phyloP scores from a whole-genome alignment of 2,329 filamentous ascomycete genomes.

The Aureobasidium zeae region DNA sequence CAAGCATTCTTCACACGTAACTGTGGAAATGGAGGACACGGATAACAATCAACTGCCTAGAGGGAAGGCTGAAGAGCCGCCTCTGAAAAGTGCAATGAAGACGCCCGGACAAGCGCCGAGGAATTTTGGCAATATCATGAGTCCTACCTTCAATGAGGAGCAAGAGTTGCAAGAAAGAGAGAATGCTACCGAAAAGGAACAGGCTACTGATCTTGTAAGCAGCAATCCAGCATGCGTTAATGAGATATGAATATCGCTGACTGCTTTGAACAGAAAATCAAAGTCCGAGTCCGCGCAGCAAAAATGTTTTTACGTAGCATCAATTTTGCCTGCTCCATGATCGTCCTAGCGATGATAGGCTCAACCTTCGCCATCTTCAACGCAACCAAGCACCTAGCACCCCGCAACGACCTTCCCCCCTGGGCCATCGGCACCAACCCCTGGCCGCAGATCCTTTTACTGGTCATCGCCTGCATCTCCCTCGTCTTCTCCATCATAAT shows the following conservation, averaged over 20 bases:
- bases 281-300: conserved; percentile 79
- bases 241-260: neutral
- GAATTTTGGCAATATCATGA: conserved; percentile 59
- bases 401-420: conserved; percentile 69
- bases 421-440: conserved; percentile 73
- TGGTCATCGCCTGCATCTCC: conserved; percentile 71
- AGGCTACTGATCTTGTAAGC: conserved; percentile 79
- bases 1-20: conserved; percentile 38
- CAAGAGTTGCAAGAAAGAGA: conserved; percentile 79
- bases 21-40: conserved; percentile 46
- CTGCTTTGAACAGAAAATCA: conserved; percentile 62
- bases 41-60: conserved; percentile 41
- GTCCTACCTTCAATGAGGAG: conserved; percentile 86
- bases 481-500: conserved; percentile 69
- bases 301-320: conserved; percentile 92
- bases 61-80: conserved; percentile 53
- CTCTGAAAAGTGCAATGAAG: conserved; percentile 83
- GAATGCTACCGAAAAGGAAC: conserved; percentile 69
- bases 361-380: conserved; percentile 91
- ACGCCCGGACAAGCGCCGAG: conserved; percentile 73
- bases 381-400: conserved; percentile 63
- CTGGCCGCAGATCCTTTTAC: conserved; percentile 83
- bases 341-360: conserved; percentile 82
- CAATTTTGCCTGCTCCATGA: conserved; percentile 94
- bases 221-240: neutral